Percentiles rank a stretch among this genome's conserved stretches.
These are phyloP conservation scores for Yarrowia deformans DNA, from an alignment of 805 yeast species.

Conservation along the genomic window DNA sequence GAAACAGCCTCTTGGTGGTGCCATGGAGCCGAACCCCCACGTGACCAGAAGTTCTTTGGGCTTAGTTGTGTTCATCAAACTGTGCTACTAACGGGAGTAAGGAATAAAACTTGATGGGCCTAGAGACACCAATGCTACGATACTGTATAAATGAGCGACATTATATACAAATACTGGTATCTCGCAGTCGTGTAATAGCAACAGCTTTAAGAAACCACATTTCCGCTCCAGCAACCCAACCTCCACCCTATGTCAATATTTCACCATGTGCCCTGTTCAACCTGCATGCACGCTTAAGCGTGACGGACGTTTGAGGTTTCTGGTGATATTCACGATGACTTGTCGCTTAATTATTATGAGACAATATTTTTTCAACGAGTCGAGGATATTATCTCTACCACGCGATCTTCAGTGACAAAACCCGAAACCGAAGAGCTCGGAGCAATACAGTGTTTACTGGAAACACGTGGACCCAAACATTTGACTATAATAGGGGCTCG, in stretches of 20 bases:
- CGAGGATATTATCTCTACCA: neutral
- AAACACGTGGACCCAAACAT: no score
- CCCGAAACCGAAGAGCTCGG: no score
- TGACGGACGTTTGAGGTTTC: neutral
- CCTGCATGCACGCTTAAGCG: slow-evolving; percentile 12
- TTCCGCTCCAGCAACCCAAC: neutral
- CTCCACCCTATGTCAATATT: neutral
- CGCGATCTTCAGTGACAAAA: neutral
- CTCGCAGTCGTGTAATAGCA: no score
- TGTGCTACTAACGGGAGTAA: no score
- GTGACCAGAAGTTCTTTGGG: no score
- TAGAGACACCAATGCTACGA: no score
- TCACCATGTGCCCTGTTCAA: neutral
- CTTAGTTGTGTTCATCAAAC: no score
- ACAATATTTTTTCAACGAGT: neutral
- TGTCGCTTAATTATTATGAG: slow-evolving; percentile 13
- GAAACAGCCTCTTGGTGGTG: neutral
- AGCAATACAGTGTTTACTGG: no score
- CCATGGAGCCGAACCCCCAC: neutral
- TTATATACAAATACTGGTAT: no score
- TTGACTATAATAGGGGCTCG: neutral
- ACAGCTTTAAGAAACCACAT: no score
- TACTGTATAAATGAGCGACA: no score
- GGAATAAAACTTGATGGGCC: no score
- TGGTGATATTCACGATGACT: neutral